These are phyloP conservation scores for Patellaria atrata DNA, from an alignment of 495 filamentous ascomycete species.

Conservation along the genomic window DNA sequence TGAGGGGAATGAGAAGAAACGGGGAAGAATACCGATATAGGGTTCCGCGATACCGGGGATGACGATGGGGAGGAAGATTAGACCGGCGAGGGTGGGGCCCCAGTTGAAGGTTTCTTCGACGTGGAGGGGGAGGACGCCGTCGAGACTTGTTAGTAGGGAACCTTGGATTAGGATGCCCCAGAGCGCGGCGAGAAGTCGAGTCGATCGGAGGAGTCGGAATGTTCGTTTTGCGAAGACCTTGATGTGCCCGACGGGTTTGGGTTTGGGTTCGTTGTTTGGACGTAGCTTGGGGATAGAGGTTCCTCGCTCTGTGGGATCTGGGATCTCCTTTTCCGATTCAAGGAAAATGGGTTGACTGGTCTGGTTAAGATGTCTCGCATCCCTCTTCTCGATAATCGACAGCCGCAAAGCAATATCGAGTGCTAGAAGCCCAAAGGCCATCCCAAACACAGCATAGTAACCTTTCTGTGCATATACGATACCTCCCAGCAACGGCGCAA, in stretches of 20 bases:
- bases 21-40: background rate
- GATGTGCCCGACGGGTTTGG: background rate
- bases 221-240: constrained; percentile 8
- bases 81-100: constrained; percentile 1
- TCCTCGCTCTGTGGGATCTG: no score
- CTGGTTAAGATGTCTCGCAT: background rate
- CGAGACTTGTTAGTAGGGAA: background rate
- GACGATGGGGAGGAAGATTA: constrained; percentile 6
- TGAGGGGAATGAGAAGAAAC: no score
- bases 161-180: constrained; percentile 36
- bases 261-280: no score
- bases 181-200: constrained; percentile 1
- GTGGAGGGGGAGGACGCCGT: constrained; percentile 1
- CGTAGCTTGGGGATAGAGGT: no score
- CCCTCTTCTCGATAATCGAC: constrained; percentile 2
- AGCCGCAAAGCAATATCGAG: constrained; percentile 6
- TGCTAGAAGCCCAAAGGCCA: constrained; percentile 3
- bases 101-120: constrained; percentile 3
- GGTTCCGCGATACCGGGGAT: no score
- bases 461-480: constrained; percentile 3
- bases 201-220: constrained; percentile 1
- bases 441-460: constrained; percentile 4
- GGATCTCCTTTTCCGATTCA: background rate
- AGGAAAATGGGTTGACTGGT: background rate
- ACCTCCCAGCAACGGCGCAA: constrained; percentile 6